These are phyloP conservation scores for Metschnikowia lachancei DNA, from an alignment of 805 yeast species.

Conservation along the genomic window DNA sequence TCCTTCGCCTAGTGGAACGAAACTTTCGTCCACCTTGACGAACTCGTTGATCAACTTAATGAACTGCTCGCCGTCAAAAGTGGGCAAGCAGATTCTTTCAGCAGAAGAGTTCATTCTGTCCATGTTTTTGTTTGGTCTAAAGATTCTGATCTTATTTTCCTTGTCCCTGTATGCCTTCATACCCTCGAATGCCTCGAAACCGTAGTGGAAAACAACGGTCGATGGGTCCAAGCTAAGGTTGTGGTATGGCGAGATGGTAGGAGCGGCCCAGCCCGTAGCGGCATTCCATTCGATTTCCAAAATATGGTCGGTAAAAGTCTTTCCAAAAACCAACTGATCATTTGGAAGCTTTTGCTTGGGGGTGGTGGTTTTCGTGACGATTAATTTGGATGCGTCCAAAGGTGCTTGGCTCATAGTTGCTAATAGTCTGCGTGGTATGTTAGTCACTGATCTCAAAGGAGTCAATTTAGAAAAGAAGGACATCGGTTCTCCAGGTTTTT, in stretches of 20 bases:
- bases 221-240: slow-evolving; percentile 80
- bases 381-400: slow-evolving; percentile 39
- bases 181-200: slow-evolving; percentile 94
- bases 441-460: slow-evolving; percentile 11
- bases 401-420: slow-evolving; percentile 25
- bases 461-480: slow-evolving; percentile 3
- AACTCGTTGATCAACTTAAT: slow-evolving; percentile 73
- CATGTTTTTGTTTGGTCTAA: slow-evolving; percentile 93
- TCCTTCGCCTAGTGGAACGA: slow-evolving; percentile 84
- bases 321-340: slow-evolving; percentile 43
- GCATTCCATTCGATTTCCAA: slow-evolving; percentile 79
- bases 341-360: slow-evolving; percentile 39
- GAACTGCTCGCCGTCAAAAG: slow-evolving; percentile 76
- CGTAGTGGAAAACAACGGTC: slow-evolving; percentile 87
- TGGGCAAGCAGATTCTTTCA: slow-evolving; percentile 83
- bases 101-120: slow-evolving; percentile 86
- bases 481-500: background rate
- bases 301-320: slow-evolving; percentile 83
- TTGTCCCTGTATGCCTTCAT: slow-evolving; percentile 79
- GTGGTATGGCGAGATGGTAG: slow-evolving; percentile 83
- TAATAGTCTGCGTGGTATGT: slow-evolving; percentile 18
- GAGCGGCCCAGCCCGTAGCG: slow-evolving; percentile 81
- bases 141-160: slow-evolving; percentile 61
- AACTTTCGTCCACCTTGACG: slow-evolving; percentile 67
- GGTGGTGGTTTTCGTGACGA: slow-evolving; percentile 35